Evolutionary conservation across 1,284 basidiomycete genomes (phyloP), one percentile per base, ranked within the genome.

Genomic region (Microbotryum silenes-acaulis): DNA sequence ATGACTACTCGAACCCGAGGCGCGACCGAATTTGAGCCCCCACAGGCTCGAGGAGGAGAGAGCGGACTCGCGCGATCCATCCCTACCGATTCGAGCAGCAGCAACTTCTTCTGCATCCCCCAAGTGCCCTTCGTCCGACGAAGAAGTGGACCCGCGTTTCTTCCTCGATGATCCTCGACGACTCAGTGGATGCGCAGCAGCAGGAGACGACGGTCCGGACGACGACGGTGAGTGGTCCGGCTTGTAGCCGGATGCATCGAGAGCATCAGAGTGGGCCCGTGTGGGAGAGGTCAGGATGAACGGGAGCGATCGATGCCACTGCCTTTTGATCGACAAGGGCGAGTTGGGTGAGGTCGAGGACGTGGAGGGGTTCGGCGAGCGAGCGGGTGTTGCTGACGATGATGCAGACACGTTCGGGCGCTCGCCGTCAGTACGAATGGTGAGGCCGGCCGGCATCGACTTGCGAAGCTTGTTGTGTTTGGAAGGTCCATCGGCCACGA

Each of bases 381-480:
- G 53, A 4, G 27, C 33, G 7, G 53, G 18, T 12, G 9, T 10
- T 2, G 51, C 33, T 20, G 51, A 31, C 18, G 51, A 31, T 12
- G 46, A 20, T 6, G 42, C 47, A 45, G 6, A 55, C 33, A 1
- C 57, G 51, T 14, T 50, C 21, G 10, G 51, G 51, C 42, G 49
- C 6, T 53, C 46, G 31, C 53, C 55, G n/a, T 61, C 60, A n/a
- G 51, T 57, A 6, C 51, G 45, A 20, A 57, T 27, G 6, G 51
- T 31, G 46, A 61, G 56, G 31, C 31, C 52, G 5, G 55, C 45
- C 25, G 51, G 55, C n/a, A 42, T 25, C 20, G 50, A 16, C 37
- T 61, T 61, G 44, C 55, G 50, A 23, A 61, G 37, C 46, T 54
- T 61, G 51, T 51, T 55, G 33, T 33, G 45, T 27, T 33, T 47